These are phyloP conservation scores for Bipolaris bicolor DNA, from an alignment of 2,329 filamentous ascomycete species.

Conservation along the genomic window DNA sequence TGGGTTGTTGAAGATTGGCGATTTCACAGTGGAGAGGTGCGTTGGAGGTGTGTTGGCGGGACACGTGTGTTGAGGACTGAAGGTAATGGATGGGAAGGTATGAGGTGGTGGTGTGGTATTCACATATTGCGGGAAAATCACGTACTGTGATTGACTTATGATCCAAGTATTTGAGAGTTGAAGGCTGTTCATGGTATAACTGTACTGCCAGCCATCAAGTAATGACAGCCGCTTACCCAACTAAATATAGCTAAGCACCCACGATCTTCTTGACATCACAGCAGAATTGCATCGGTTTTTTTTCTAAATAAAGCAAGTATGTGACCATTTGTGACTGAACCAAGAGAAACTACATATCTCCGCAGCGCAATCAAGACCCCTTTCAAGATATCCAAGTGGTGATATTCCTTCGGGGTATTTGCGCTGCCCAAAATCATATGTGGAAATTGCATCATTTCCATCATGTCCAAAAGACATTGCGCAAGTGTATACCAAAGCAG, in stretches of 20 bases:
- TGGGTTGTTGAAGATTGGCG: too few species aligned
- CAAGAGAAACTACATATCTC: not conserved
- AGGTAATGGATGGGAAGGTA: too few species aligned
- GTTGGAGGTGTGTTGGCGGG: too few species aligned
- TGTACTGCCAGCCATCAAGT: not conserved
- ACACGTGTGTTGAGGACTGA: too few species aligned
- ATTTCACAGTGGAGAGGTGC: too few species aligned
- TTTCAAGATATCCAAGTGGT: not conserved
- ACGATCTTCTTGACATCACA: not conserved
- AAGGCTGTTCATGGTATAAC: too few species aligned
- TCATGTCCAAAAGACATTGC: not conserved
- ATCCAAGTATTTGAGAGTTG: too few species aligned
- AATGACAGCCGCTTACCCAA: not conserved
- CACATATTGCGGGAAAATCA: too few species aligned
- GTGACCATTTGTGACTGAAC: not conserved
- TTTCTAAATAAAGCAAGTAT: not conserved
- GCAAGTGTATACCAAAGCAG: not conserved
- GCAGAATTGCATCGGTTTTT: not conserved
- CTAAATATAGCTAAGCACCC: not conserved
- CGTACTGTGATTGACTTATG: too few species aligned
- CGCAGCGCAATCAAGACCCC: too few species aligned
- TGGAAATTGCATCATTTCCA: not conserved
- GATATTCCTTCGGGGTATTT: not conserved
- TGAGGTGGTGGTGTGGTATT: too few species aligned
- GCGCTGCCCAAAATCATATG: not conserved